Evolutionary conservation across 129 eudicot species (phyloP), one percentile per base, ranked within the genome.

Genomic region (Heracleum sosnowskyi): DNA sequence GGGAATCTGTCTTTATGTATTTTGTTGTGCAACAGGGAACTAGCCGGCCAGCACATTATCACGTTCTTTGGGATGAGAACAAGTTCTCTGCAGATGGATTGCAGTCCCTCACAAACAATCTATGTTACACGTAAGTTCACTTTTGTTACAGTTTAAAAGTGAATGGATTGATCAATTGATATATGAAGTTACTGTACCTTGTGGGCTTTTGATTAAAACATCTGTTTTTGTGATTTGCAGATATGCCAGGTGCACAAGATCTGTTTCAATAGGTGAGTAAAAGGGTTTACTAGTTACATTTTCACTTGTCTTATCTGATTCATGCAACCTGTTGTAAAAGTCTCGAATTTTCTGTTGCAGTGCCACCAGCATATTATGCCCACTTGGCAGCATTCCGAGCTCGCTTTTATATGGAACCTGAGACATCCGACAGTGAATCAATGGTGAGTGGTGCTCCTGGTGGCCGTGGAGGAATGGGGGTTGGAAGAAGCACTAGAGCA

Each of bases 61-160:
- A 90, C 78, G 96, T 93, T 24, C 78, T 93, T 80, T 93, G 96
- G 96, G 98, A 93, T 69, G 98, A 93, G 79, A 93, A 93, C 84
- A 82, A 86, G n/a, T 93, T 93, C 81, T 71, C 94, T 4, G 94
- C 96, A 12, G 98, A 93, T 83, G 94, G 81, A 6, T 78, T 93
- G 51, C 98, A 93, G 79, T 84, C 89, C 0, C 87, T 93, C 24
- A 90, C 98, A 2, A 90, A 93, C 78, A 89, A 93, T 79, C 86
- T 90, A 10, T 89, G 94, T 80, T 90, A 93, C 82, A 93, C 91
- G 98, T 93, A 87, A 71, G 93, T 79, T 11, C 12, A 9, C 49
- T 71, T 39, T 22, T 35, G 9, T n/a, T 2, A 36, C 45, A 7
- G 51, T 24, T 71, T 22, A 17, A 33, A 63, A 22, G 2, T 31